Evolutionary conservation across 2,329 filamentous ascomycete genomes (phyloP).

Genomic region (Tolypocladium nubicola): DNA sequence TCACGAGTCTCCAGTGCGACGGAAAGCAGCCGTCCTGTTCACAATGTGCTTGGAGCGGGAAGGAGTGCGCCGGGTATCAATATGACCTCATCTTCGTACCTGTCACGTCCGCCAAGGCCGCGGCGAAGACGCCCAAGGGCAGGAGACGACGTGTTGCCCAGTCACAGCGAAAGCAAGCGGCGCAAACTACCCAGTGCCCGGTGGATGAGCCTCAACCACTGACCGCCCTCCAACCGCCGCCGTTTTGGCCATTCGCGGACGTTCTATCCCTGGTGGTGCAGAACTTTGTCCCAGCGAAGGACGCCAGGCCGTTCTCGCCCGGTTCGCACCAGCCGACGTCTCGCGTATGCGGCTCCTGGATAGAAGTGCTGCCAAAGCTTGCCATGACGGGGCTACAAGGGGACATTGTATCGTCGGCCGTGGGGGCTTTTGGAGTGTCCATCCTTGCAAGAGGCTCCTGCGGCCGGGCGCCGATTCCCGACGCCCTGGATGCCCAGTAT

Average conservation of each 20-base stretch:
- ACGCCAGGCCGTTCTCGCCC: conserved; percentile 2
- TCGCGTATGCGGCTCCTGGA: conserved; percentile 28
- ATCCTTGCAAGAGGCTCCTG: conserved; percentile 13
- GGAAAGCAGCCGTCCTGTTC: conserved; percentile 13
- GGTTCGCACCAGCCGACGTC: conserved; percentile 14
- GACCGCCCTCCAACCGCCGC: neutral
- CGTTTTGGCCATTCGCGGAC: conserved; percentile 12
- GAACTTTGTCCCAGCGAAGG: conserved; percentile 6
- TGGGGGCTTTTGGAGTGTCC: conserved; percentile 20
- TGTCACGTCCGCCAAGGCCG: neutral
- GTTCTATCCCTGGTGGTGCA: conserved; percentile 13
- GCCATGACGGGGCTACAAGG: conserved; percentile 8
- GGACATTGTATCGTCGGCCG: conserved; percentile 14
- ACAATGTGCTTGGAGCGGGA: conserved; percentile 9
- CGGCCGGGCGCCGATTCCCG: conserved; percentile 10
- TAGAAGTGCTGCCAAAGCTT: conserved; percentile 24
- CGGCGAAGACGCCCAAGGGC: neutral
- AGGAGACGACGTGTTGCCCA: neutral
- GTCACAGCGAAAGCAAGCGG: neutral
- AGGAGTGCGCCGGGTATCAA: conserved; percentile 13
- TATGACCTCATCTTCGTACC: conserved; percentile 13
- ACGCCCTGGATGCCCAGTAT: conserved; percentile 17
- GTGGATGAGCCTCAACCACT: no score
- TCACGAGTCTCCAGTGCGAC: conserved; percentile 10
- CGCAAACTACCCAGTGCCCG: no score